These are phyloP conservation scores for Ophiostoma angusticollis DNA, from an alignment of 2,329 filamentous ascomycete genomes.

Conservation along the genomic window DNA sequence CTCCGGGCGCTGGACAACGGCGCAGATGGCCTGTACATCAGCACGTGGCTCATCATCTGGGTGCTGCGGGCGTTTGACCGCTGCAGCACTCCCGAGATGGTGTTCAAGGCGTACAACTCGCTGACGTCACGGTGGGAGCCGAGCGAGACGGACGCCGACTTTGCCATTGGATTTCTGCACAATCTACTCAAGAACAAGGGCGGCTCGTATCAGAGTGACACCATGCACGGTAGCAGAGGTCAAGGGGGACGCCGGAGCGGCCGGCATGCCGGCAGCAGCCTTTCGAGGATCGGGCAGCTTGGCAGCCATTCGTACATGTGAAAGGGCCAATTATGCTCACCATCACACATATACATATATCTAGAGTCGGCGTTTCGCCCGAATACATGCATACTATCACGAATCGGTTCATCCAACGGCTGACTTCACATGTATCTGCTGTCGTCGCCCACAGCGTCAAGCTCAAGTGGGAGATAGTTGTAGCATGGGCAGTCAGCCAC, in stretches of 20 bases:
- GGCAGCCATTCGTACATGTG: constrained; percentile 3
- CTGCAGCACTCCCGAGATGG: constrained; percentile 38
- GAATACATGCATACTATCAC: too few species aligned
- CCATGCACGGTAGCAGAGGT: neutral
- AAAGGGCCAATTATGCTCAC: too few species aligned
- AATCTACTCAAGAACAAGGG: constrained; percentile 23
- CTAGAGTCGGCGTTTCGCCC: too few species aligned
- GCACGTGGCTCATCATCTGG: constrained; percentile 49
- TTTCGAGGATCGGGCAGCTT: constrained; percentile 5
- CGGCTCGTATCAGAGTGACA: neutral
- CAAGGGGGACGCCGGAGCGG: neutral
- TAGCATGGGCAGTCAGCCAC: too few species aligned
- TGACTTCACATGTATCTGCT: too few species aligned
- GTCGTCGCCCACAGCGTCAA: too few species aligned
- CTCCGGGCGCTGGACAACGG: constrained; percentile 38
- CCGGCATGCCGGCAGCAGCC: neutral
- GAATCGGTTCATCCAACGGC: too few species aligned
- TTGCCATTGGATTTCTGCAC: constrained; percentile 34
- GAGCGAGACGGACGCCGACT: constrained; percentile 26
- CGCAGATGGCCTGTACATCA: constrained; percentile 36
- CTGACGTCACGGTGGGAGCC: constrained; percentile 36
- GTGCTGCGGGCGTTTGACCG: constrained; percentile 50
- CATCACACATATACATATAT: too few species aligned
- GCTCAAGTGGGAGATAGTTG: too few species aligned
- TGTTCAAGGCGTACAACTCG: constrained; percentile 41